Conservation (phyloP, 257 asterid genomes). For the Nicotiana tomentosiformis region DNA sequence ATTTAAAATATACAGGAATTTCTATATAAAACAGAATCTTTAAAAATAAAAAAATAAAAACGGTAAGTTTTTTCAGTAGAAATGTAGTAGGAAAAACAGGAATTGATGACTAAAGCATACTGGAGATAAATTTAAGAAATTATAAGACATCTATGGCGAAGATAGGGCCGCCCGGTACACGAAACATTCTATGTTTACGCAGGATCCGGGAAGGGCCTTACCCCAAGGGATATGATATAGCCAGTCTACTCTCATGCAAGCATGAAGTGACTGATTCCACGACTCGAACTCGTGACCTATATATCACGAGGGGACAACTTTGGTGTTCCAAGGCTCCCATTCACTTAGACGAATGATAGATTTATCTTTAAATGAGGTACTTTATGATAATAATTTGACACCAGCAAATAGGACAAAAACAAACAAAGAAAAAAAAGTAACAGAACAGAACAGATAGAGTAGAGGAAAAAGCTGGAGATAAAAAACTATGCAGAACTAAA, state of each 20-base stretch:
- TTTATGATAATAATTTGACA: not conserved
- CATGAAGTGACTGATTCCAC: too few relatives aligned
- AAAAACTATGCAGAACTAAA: not conserved
- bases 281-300: too few relatives aligned
- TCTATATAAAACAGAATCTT: too few relatives aligned
- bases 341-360: not conserved
- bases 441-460: not conserved
- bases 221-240: too few relatives aligned
- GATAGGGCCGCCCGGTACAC: not conserved
- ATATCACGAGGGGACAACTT: rapidly evolving
- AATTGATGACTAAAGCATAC: not conserved
- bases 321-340: too few relatives aligned
- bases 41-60: not conserved
- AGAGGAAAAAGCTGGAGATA: not conserved
- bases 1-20: too few relatives aligned
- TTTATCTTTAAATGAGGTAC: not conserved
- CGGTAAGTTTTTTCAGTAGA: not conserved
- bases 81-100: not conserved
- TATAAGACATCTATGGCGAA: not conserved
- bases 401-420: not conserved
- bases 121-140: not conserved
- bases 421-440: not conserved
- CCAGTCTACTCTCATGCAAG: too few relatives aligned
- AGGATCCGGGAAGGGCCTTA: too few relatives aligned
- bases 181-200: too few relatives aligned